Base-by-base conservation (phyloP, 495 filamentous ascomycete genomes). In the Annulohypoxylon moriforme region DNA sequence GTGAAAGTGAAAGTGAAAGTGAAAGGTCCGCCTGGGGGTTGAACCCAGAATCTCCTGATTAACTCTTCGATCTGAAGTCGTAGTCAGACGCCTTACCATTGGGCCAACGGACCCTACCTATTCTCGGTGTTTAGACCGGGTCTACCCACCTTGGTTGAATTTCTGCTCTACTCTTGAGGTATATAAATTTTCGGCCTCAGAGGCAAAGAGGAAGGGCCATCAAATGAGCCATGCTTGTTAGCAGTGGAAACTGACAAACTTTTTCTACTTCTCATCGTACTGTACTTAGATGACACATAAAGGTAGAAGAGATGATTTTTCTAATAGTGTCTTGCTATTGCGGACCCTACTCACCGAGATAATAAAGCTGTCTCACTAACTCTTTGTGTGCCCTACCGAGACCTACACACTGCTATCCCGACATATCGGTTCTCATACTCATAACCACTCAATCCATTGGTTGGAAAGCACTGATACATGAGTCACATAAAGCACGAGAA, bases 401-500 rank as follows among this genome's bases (percentile, higher is more conserved):
- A 44, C 40, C 40, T 44, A 44, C 40, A 44, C 40, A 3, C 16
- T 20, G 20, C 6, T n/a, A 20, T 20, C 40, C 40, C 20, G 3
- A 8, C 8, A 44, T 9, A 34, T 14, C 18, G 34, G 18, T 10
- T 29, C 25, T 16, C 10, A 16, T 4, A 22, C 22, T 22, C 24
- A 24, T 27, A 18, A 18, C 22, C 29, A 16, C 20, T 2, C 3
- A 25, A 25, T 9, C 6, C 29, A 62, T 44, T 22, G 13, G 36
- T 25, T 18, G 18, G 2, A n/a, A 27, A 0, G n/a, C 20, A 27
- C 29, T 55, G 5, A 3, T 11, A 42, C 7, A 60, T 25, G 11
- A 42, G 36, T 53, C 52, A 65, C 64, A 11, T 1, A 38, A 18
- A 61, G 16, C 58, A 56, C 22, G 1, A 44, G 40, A 29, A n/a